Evolutionary conservation across 148 eudicot species (phyloP), one percentile per base, ranked within the genome.

Genomic region (Arbutus unedo): DNA sequence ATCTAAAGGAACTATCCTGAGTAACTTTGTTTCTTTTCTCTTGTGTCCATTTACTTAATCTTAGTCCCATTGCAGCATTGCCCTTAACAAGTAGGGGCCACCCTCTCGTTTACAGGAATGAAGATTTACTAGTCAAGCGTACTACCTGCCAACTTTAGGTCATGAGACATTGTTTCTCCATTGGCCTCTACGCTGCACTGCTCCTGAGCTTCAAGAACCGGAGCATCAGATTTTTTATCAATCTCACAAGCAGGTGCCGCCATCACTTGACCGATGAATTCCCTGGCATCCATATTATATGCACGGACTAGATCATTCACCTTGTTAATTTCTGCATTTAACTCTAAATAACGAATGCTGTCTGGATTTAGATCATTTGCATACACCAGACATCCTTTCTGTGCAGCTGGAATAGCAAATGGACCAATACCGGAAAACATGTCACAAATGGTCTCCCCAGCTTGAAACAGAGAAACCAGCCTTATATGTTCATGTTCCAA

Each of bases 371-470:
- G 87, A 88, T 96, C 99, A 90, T 96, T 96, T 78, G 96, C 98
- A 85, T 89, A 93, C 50, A 96, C 95, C 47, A 91, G 83, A 88
- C 99, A 94, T 53, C 99, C 99, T 87, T 94, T 96, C 85, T 91
- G 92, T 51, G 99, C 99, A 25, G 99, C 98, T 84, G 99, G 97
- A 87, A 96, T 92, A 81, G 95, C 97, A 89, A 96, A 96, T 25
- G 99, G 99, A 82, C 98, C 99, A 85, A 96, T 92, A 47, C 99
- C 99, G 81, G 97, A 89, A 89, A 96, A 96, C 99, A 96, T 96
- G 89, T 94, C 99, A 85, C 97, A 94, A 31, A 96, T 87, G 83
- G 88, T 89, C 83, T 96, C 97, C 82, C 98, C 96, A 43, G 90
- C 81, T 83, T 85, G 83, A 88, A 96, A 94, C 81, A 88, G 85